Conservation (phyloP, 148 eudicot genomes). For the Rhododendron ferrugineum region DNA sequence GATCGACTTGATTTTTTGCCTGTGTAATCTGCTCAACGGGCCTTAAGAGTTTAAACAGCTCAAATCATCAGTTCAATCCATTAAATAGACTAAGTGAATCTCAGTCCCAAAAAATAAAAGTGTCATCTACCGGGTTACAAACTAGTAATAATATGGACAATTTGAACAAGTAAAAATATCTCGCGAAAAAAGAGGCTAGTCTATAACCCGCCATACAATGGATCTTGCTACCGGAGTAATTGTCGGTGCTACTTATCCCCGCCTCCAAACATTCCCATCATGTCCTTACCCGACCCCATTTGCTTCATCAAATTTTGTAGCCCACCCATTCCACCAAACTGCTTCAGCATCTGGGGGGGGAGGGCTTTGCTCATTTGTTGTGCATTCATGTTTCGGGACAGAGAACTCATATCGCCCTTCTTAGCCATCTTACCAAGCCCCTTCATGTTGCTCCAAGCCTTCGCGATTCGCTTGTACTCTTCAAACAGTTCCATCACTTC, state of each 20-base stretch:
- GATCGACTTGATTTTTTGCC: too few species aligned
- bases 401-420: constrained; percentile 92
- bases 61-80: neutral
- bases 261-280: constrained; percentile 98
- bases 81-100: neutral
- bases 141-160: neutral
- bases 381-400: constrained; percentile 82
- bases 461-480: constrained; percentile 86
- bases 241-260: constrained; percentile 37
- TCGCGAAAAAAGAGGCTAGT: neutral
- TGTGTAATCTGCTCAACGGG: neutral
- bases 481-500: constrained; percentile 89
- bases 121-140: neutral
- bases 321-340: constrained; percentile 92
- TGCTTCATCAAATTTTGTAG: constrained; percentile 86
- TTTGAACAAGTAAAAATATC: neutral
- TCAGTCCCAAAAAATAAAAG: neutral
- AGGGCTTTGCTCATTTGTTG: constrained; percentile 85
- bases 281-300: constrained; percentile 77
- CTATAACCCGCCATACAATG: neutral
- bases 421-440: constrained; percentile 81
- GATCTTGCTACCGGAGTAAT: neutral
- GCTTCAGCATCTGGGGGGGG: constrained; percentile 88
- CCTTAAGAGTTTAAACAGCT: neutral
- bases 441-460: constrained; percentile 97